These are phyloP conservation scores for Lagenaria siceraria DNA, from an alignment of 306 rosid genomes.

Conservation along the genomic window DNA sequence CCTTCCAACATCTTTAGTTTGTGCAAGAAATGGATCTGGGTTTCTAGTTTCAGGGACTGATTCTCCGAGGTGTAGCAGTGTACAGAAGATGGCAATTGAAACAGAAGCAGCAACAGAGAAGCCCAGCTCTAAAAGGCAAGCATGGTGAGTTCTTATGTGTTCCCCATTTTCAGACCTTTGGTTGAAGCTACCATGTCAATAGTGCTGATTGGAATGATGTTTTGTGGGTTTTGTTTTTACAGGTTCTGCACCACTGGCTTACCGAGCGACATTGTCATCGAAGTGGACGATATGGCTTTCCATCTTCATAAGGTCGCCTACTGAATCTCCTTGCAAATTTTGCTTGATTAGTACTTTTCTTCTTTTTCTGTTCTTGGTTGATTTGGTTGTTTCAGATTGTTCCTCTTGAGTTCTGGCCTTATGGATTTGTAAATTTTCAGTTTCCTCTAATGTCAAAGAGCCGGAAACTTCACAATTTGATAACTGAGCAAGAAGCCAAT, in stretches of 20 bases:
- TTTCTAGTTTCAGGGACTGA: slow-evolving; percentile 11
- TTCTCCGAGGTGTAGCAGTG: background rate
- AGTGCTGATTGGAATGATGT: background rate
- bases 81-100: slow-evolving; percentile 32
- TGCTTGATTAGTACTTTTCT: background rate
- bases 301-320: slow-evolving; percentile 91
- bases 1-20: background rate
- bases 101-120: slow-evolving; percentile 24
- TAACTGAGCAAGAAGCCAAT: slow-evolving; percentile 57
- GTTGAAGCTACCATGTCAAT: background rate
- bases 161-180: background rate
- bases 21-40: slow-evolving; percentile 15
- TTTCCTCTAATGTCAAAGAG: slow-evolving; percentile 93
- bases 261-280: slow-evolving; percentile 89
- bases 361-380: background rate
- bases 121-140: slow-evolving; percentile 73
- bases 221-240: background rate
- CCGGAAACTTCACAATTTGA: slow-evolving; percentile 48
- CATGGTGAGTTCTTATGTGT: slow-evolving; percentile 44
- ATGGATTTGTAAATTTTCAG: slow-evolving; percentile 26
- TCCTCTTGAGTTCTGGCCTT: background rate
- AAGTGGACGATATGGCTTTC: slow-evolving; percentile 77
- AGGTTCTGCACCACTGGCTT: slow-evolving; percentile 97
- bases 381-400: slow-evolving; percentile 11
- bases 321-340: background rate